Base-by-base conservation (phyloP, 2,329 filamentous ascomycete genomes). In the Trichophaea hybrida region DNA sequence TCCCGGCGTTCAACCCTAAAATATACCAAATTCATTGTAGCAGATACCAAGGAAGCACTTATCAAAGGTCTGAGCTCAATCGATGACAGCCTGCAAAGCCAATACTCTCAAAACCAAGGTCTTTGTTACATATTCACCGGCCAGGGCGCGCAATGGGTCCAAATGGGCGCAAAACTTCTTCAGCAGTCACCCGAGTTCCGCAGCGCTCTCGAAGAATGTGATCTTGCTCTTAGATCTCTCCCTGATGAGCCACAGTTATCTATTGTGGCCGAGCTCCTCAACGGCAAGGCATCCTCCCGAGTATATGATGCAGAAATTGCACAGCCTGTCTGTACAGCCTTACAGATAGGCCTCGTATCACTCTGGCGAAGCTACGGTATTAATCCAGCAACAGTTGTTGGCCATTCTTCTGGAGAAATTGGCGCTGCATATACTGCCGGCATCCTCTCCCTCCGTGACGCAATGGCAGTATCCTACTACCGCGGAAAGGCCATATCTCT, bases 291-390 rank as follows among this genome's bases (percentile, higher is more conserved):
- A 15, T 43, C 38, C 38, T 43, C 38, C n/a, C 38, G 38, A 43
- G n/a, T 43, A 1, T 15, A 43, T 15, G 10, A 43, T 2, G 38
- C 38, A 15, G 38, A 10, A 15, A 43, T 43, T 15, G 38, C 38
- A 4, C 38, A 43, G 24, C 76, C 79, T 0, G 66, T 79, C 0
- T 80, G 75, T 55, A 80, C 78, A 0, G 77, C 78, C 0, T 46
- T 82, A 0, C 79, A 81, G 63, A 71, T 81, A 1, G 77, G 70
- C 0, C 64, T 78, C 0, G 69, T 76, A 0, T 70, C 76, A 12
- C 64, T 74, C 0, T 69, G 78, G 2, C 38, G 44, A 0, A 60
- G 63, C 1, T 68, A 68, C 55, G 69, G 71, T 0, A 61, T 77
- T 32, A 54, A 48, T 1, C 72, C 73, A 0, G 33, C 64, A 5